Evolutionary conservation across 2,329 filamentous ascomycete species (phyloP), one percentile per base, ranked within the genome.

Genomic region (Cyclaneusma minus): DNA sequence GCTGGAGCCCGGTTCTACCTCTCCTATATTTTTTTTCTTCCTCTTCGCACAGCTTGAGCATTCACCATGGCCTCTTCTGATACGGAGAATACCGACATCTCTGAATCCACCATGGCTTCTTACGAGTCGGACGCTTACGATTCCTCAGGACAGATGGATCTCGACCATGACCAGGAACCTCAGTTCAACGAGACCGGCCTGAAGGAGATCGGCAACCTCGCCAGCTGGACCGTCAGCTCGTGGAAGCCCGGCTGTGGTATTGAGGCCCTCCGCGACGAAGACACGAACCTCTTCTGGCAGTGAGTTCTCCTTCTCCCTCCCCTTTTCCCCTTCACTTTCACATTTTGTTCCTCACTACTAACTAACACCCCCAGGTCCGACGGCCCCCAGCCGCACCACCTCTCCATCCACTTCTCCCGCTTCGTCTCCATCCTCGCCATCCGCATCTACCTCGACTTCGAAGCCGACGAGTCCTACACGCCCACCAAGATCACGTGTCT

Each of bases 381-480:
- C 44, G 82, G 81, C 2, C 80, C 81, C 1, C 81, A 89, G 46
- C 81, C 81, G 4, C 81, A 89, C 44, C 68, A 74, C 35, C 62
- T 89, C 24, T 87, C 80, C 32, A 78, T 89, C 21, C 82, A 89
- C 51, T 89, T 89, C 50, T 73, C 83, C 52, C 83, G 84, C 41
- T 67, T 80, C 6, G 81, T 85, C 22, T 74, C 73, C 32, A 83
- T 89, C 34, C 71, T 75, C 4, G 70, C 73, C 15, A 72, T 89
- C 27, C 66, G 80, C n/a, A 70, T 89, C 41, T 85, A 78, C 39
- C 73, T 98, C 22, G 85, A 98, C 54, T 93, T 92, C 50, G 74
- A 77, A 35, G 70, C 82, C 28, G 89, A 98, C 51, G 89, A 98
- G 54, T 89, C 80, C 22, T 98, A 98, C 50, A 98, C 89, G 3